phyloP scores from a whole-genome alignment of 345 rosid species.

The Salix suchowensis region DNA sequence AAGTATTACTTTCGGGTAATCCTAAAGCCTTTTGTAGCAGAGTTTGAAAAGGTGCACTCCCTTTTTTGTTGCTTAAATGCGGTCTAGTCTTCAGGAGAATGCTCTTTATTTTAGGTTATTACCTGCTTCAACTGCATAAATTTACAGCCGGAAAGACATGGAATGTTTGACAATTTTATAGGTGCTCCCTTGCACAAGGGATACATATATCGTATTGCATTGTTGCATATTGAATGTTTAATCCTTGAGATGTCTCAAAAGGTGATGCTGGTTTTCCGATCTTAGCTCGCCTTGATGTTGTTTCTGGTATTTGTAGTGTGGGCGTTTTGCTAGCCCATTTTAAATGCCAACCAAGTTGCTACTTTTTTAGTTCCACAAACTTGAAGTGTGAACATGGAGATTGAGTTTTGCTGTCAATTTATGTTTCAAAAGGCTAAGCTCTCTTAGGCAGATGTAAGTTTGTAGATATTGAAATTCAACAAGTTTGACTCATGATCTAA shows the following conservation, averaged over 20 bases:
- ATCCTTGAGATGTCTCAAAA: not conserved
- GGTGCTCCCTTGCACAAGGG: conserved; percentile 17
- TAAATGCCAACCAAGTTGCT: too few species aligned
- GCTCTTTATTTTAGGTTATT: conserved; percentile 15
- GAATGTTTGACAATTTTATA: conserved; percentile 17
- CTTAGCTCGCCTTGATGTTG: not conserved
- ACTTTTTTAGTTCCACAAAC: too few species aligned
- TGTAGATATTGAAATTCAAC: too few species aligned
- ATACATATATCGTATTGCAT: conserved; percentile 8
- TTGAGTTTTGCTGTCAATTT: too few species aligned
- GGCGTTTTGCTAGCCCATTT: not conserved
- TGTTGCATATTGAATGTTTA: conserved; percentile 1
- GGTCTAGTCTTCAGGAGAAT: conserved; percentile 23
- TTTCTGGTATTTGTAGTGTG: not conserved
- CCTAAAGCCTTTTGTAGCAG: conserved; percentile 19
- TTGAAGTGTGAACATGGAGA: too few species aligned
- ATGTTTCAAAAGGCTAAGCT: too few species aligned
- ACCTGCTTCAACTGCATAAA: conserved; percentile 11
- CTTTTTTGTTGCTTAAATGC: conserved; percentile 15
- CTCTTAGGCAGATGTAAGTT: too few species aligned
- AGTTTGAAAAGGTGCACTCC: conserved; percentile 24
- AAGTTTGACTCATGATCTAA: too few species aligned
- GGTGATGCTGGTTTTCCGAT: not conserved
- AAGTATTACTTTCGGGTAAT: conserved; percentile 5
- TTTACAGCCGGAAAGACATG: conserved; percentile 15